Conservation (phyloP, 805 yeast species). For the Metschnikowia dekortorum region DNA sequence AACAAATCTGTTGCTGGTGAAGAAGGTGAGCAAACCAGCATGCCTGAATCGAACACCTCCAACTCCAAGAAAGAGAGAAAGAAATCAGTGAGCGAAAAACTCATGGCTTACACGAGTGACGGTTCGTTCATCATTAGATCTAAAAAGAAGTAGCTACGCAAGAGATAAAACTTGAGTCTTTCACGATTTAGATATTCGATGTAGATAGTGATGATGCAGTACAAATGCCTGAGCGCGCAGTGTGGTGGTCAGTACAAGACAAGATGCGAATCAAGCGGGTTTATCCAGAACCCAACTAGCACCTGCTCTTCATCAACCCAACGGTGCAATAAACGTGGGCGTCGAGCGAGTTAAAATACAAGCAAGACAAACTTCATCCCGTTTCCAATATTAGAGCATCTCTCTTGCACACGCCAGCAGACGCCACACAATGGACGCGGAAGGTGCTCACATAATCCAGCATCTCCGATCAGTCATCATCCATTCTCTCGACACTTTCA, state of each 20-base stretch:
- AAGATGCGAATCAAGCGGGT: not conserved
- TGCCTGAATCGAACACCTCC: conserved; percentile 4
- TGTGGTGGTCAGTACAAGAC: not conserved
- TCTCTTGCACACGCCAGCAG: not conserved
- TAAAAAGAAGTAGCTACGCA: conserved; percentile 19
- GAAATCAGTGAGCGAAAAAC: conserved; percentile 22
- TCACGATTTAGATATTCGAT: not conserved
- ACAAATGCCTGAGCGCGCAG: not conserved
- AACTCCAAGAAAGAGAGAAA: conserved; percentile 3
- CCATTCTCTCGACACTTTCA: conserved; percentile 68
- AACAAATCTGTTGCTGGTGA: not conserved
- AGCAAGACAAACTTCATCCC: not conserved
- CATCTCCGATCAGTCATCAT: conserved; percentile 57
- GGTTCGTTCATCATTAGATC: conserved; percentile 35
- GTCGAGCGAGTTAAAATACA: too few species aligned
- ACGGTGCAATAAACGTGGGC: not conserved
- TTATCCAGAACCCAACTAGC: not conserved
- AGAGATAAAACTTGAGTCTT: not conserved
- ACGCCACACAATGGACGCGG: conserved; percentile 13
- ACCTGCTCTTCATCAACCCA: not conserved
- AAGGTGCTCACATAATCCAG: conserved; percentile 26
- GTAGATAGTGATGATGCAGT: not conserved
- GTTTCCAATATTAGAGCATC: not conserved
- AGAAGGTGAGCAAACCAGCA: not conserved
- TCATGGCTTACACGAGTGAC: conserved; percentile 40